Percentiles rank a stretch among this genome's conserved stretches.
Conservation (phyloP, 768 basidiomycete species). For the Chalciporus pseudorubinellus region DNA sequence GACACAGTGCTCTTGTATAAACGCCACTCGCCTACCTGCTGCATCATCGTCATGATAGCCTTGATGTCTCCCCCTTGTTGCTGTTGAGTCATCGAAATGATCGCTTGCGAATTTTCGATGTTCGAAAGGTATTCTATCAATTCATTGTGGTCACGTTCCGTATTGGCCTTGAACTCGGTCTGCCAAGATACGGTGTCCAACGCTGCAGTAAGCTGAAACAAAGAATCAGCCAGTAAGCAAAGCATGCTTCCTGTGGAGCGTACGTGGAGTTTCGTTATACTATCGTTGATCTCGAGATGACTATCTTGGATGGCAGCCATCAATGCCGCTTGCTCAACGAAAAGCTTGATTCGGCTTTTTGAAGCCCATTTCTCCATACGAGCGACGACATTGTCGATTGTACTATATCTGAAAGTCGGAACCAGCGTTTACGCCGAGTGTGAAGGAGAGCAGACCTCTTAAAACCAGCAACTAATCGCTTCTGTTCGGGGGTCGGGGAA, state of each 20-base stretch:
- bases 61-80: slow-evolving; percentile 37
- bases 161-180: slow-evolving; percentile 37
- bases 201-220: slow-evolving; percentile 42
- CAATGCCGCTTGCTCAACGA: slow-evolving; percentile 47
- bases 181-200: slow-evolving; percentile 51
- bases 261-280: slow-evolving; percentile 49
- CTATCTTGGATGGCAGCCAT: slow-evolving; percentile 44
- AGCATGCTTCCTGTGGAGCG: not conserved
- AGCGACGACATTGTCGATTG: slow-evolving; percentile 34
- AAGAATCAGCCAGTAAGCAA: slow-evolving; percentile 6
- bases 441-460: slow-evolving; percentile 24
- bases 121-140: slow-evolving; percentile 43
- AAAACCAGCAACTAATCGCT: slow-evolving; percentile 31
- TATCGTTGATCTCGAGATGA: slow-evolving; percentile 44
- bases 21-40: slow-evolving; percentile 37
- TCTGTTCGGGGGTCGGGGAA: slow-evolving; percentile 29
- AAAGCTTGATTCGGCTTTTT: slow-evolving; percentile 39
- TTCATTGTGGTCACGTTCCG: slow-evolving; percentile 42
- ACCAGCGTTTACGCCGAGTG: not conserved
- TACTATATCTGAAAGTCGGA: slow-evolving; percentile 21
- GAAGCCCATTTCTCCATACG: slow-evolving; percentile 46
- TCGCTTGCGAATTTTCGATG: slow-evolving; percentile 39
- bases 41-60: slow-evolving; percentile 49
- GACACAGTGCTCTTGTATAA: not conserved
- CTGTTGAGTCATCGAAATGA: slow-evolving; percentile 33